Base-by-base conservation (phyloP, 805 yeast genomes). In the Lipomyces yamanashiensis region DNA sequence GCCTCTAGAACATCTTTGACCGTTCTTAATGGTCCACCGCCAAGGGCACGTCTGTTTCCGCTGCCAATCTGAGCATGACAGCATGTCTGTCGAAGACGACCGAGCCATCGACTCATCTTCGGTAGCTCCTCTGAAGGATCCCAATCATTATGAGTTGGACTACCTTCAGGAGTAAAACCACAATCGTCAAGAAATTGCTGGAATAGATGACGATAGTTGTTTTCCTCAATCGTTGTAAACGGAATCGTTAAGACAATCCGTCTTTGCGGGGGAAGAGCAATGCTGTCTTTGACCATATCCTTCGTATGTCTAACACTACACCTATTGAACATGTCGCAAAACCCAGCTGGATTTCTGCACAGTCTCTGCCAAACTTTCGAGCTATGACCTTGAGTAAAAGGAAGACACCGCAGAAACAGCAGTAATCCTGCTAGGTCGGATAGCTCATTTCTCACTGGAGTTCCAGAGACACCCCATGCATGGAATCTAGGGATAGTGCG, bases 391-490 rank as follows among this genome's bases (percentile, higher is more conserved):
- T 59, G 60, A 3, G 55, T 49, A 59, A 90, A 89, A 0, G 98
- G 99, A 43, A 79, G 77, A 15, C 85, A 73, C 66, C 87, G 80
- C 64, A 92, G 74, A 71, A 90, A 93, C 13, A 84, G 81, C 40
- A 92, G 73, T 5, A 91, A 80, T 0, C 96, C 88, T 50, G 83
- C 85, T 54, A 92, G 79, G 74, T 93, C 97, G 39, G 80, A 74
- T 48, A 89, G 75, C 45, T 84, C 81, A 66, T 83, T 83, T 67
- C 87, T 85, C 15, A 92, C 87, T 0, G 98, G 96, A 0, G 99
- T 95, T 7, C 99, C 99, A 0, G 97, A 90, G 0, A 92, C 97
- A 15, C 96, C 98, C 98, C 98, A 95, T 0, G 97, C 86, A 76
- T 95, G 98, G 52, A 85, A 83, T 58, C 97, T 80, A 4, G 97